Conservation (phyloP, 768 basidiomycete genomes). For the Lactifluus volemus region DNA sequence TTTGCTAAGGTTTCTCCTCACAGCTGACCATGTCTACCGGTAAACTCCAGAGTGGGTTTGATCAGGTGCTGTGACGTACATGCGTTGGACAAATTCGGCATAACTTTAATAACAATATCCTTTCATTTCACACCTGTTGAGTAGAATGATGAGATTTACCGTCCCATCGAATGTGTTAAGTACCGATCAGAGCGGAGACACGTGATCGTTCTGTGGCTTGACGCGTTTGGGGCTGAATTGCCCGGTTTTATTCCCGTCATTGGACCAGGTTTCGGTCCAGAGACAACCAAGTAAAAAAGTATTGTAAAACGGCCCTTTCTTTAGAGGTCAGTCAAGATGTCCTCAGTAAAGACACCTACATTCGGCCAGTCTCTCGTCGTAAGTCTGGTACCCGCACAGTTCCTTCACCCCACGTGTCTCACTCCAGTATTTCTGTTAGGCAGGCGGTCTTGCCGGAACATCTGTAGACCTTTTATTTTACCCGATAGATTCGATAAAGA, state of each 20-base stretch:
- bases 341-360: slow-evolving; percentile 17
- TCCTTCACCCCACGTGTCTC: neutral
- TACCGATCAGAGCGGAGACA: neutral
- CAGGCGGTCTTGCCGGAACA: slow-evolving; percentile 86
- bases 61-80: neutral
- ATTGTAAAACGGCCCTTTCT: neutral
- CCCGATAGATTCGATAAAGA: slow-evolving; percentile 95
- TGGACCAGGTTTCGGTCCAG: neutral
- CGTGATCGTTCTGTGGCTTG: slow-evolving; percentile 12
- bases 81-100: neutral
- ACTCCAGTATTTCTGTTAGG: slow-evolving; percentile 33
- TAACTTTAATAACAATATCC: neutral
- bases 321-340: slow-evolving; percentile 6
- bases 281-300: neutral
- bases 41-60: slow-evolving; percentile 28
- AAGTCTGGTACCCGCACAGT: slow-evolving; percentile 8
- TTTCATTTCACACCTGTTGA: neutral
- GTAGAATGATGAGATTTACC: neutral
- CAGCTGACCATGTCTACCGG: slow-evolving; percentile 86
- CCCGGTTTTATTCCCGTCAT: too few relatives aligned
- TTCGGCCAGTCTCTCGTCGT: slow-evolving; percentile 29
- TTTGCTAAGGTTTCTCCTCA: slow-evolving; percentile 19
- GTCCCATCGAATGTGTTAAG: too few relatives aligned
- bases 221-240: too few relatives aligned
- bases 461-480: slow-evolving; percentile 94